A percentile compares a stretch with the other conserved stretches of the same genome.
These are phyloP conservation scores for Solanum ahanhuiri DNA, from an alignment of 257 asterid species.

Conservation along the genomic window DNA sequence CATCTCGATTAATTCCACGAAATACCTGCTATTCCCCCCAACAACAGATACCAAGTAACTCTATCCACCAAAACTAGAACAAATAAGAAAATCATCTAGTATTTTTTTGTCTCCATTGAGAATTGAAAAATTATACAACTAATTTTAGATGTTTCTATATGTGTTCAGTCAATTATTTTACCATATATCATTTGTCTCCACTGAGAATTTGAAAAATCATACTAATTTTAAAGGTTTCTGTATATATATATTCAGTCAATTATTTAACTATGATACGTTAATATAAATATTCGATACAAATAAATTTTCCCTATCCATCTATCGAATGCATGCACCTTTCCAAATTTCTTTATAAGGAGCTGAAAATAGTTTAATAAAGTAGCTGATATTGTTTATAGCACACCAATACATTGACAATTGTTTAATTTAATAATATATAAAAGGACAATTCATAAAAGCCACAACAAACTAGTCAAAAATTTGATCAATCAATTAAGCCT, in stretches of 20 bases:
- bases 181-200: neutral
- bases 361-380: neutral
- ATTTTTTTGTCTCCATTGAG: neutral
- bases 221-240: neutral
- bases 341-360: neutral
- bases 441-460: neutral
- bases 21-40: no score
- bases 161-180: neutral
- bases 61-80: no score
- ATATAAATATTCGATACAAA: neutral
- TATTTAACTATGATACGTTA: neutral
- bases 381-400: neutral
- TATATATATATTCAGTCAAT: neutral
- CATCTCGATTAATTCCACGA: no score
- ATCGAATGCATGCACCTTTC: neutral
- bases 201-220: neutral
- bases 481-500: neutral
- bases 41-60: neutral
- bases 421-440: neutral
- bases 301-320: neutral
- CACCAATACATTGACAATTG: neutral
- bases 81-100: no score
- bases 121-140: neutral
- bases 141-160: neutral
- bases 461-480: neutral